Evolutionary conservation across 257 asterid genomes (phyloP).

Genomic region (Solanum dulcamara): DNA sequence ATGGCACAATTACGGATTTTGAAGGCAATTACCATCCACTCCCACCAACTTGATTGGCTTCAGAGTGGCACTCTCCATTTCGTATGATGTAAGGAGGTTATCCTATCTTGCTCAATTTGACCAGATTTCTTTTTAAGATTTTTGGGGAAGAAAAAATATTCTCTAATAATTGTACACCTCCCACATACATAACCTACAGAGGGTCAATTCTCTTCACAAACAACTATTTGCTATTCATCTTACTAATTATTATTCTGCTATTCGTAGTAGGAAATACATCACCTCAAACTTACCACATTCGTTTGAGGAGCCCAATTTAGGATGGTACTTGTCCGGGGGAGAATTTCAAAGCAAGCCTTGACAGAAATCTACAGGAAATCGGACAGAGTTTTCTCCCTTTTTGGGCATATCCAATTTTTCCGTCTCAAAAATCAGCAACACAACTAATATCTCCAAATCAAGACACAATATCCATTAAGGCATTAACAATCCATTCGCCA

Average conservation of each 20-base stretch:
- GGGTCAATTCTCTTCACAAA: constrained; percentile 15
- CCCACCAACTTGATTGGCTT: constrained; percentile 95
- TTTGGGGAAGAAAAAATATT: constrained; percentile 82
- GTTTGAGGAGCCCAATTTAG: constrained; percentile 99
- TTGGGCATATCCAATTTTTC: too few relatives aligned
- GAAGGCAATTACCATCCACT: constrained; percentile 70
- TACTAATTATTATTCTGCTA: not conserved
- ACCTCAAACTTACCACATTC: constrained; percentile 78
- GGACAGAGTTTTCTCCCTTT: too few relatives aligned
- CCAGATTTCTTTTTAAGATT: constrained; percentile 57
- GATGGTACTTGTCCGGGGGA: too few relatives aligned
- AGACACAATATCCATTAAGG: too few relatives aligned
- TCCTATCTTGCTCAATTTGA: constrained; percentile 73
- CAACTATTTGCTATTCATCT: not conserved
- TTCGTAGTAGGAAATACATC: not conserved
- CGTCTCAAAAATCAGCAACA: too few relatives aligned
- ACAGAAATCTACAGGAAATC: too few relatives aligned
- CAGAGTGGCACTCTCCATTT: constrained; percentile 74
- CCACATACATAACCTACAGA: constrained; percentile 92
- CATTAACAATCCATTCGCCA: too few relatives aligned
- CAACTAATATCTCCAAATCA: too few relatives aligned
- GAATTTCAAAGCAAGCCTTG: too few relatives aligned
- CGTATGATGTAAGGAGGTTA: constrained; percentile 91
- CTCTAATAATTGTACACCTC: constrained; percentile 71
- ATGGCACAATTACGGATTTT: not conserved